Conservation (phyloP, 176 grass and related monocot genomes). For the Dactylis glomerata region DNA sequence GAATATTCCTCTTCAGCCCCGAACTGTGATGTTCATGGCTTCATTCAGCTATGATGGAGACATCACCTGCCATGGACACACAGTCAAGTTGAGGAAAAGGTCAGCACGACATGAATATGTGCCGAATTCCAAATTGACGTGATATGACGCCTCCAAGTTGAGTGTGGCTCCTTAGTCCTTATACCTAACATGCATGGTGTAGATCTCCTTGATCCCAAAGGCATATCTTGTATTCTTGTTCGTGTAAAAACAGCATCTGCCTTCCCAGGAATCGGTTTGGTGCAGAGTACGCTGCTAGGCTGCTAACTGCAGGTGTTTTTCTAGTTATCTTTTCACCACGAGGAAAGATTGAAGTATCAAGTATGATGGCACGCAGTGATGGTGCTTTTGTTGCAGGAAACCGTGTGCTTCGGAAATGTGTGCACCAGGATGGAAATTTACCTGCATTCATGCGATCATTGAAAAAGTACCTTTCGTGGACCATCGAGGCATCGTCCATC, state of each 20-base stretch:
- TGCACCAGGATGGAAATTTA: neutral
- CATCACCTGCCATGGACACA: slow-evolving; percentile 10
- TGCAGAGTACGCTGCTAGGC: neutral
- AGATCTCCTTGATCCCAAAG: slow-evolving; percentile 25
- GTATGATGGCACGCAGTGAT: neutral
- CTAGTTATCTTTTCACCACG: neutral
- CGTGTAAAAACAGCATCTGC: neutral
- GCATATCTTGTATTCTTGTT: slow-evolving; percentile 7
- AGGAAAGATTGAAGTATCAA: neutral
- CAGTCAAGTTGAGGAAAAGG: slow-evolving; percentile 4
- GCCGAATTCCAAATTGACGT: slow-evolving; percentile 9
- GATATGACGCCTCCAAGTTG: slow-evolving; percentile 15
- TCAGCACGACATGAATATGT: slow-evolving; percentile 14
- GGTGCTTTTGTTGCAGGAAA: neutral
- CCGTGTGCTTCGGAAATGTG: neutral
- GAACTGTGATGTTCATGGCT: slow-evolving; percentile 11
- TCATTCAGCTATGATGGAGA: slow-evolving; percentile 27
- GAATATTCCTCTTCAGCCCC: slow-evolving; percentile 42
- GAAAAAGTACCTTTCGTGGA: slow-evolving; percentile 20
- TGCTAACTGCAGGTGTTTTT: neutral
- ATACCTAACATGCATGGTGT: neutral
- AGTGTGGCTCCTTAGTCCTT: slow-evolving; percentile 29
- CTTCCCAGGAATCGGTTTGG: neutral
- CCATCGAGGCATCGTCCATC: neutral
- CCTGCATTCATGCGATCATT: neutral